These are phyloP conservation scores for Pleurotus cornucopiae DNA, from an alignment of 768 basidiomycete species.

Conservation along the genomic window DNA sequence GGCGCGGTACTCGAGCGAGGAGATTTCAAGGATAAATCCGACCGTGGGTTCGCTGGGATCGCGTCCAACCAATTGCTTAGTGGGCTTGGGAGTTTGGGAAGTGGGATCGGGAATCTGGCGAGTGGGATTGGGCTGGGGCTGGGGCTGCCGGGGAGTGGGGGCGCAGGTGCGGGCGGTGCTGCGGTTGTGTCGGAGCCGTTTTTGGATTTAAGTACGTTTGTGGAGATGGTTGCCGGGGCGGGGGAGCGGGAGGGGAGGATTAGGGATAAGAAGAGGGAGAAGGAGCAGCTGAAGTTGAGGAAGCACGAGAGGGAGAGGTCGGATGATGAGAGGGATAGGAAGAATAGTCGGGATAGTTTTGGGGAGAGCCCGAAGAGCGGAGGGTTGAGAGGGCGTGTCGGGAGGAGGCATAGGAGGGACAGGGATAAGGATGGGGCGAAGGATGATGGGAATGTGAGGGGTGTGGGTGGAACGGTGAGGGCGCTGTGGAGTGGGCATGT, in stretches of 20 bases:
- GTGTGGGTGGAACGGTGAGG: constrained; percentile 32
- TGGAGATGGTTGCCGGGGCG: constrained; percentile 33
- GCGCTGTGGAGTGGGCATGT: constrained; percentile 44
- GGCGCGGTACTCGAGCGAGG: not conserved
- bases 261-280: constrained; percentile 14
- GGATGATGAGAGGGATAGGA: constrained; percentile 20
- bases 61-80: not conserved
- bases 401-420: constrained; percentile 11
- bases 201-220: constrained; percentile 49
- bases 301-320: constrained; percentile 36
- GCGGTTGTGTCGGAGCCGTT: constrained; percentile 42
- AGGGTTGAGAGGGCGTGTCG: constrained; percentile 9
- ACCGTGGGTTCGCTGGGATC: not conserved
- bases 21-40: not conserved
- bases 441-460: constrained; percentile 2
- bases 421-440: constrained; percentile 24
- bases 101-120: constrained; percentile 27
- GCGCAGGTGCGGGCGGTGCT: constrained; percentile 28
- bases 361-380: constrained; percentile 21
- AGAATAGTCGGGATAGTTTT: constrained; percentile 13
- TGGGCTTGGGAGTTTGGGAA: constrained; percentile 11
- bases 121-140: constrained; percentile 41
- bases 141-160: constrained; percentile 29
- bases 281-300: constrained; percentile 45
- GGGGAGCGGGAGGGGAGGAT: constrained; percentile 27